Percentiles rank a stretch among this genome's conserved stretches.
Evolutionary conservation across 192 early-diverging fungal genomes (phyloP).

Genomic region (Paraglomus brasilianum): DNA sequence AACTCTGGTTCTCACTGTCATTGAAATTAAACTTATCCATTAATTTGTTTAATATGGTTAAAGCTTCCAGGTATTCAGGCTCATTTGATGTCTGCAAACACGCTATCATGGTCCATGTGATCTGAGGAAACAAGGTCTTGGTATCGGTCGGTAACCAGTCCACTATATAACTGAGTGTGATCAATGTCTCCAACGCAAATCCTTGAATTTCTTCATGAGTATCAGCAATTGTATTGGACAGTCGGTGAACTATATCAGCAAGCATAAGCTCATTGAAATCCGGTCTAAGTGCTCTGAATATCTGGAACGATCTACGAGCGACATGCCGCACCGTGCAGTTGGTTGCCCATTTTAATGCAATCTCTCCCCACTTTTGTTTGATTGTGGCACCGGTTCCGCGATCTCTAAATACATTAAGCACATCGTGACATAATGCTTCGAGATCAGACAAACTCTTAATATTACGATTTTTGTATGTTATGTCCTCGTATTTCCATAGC

Average conservation of each 20-base stretch:
- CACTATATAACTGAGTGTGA: constrained; percentile 65
- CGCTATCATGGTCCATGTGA: constrained; percentile 81
- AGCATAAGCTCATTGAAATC: constrained; percentile 72
- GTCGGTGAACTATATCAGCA: constrained; percentile 69
- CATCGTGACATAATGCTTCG: constrained; percentile 47
- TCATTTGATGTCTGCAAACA: constrained; percentile 71
- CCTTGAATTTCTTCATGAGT: constrained; percentile 74
- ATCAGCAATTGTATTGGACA: constrained; percentile 78
- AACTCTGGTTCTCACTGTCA: constrained; percentile 41
- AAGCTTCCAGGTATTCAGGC: constrained; percentile 71
- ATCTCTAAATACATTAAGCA: constrained; percentile 46
- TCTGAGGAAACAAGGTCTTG: constrained; percentile 69
- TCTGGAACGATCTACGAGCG: constrained; percentile 85
- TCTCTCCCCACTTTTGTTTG: constrained; percentile 73
- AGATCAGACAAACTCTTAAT: constrained; percentile 49
- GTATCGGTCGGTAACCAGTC: constrained; percentile 51
- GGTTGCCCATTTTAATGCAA: constrained; percentile 80
- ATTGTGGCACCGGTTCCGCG: constrained; percentile 32
- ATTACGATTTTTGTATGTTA: constrained; percentile 51
- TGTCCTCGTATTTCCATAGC: constrained; percentile 81
- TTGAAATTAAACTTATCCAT: constrained; percentile 59
- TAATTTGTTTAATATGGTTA: constrained; percentile 64
- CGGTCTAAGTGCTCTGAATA: constrained; percentile 71
- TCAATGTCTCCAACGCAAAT: constrained; percentile 75
- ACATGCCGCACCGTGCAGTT: constrained; percentile 81